Conservation (phyloP, 2,329 filamentous ascomycete species). For the Apiospora marii region DNA sequence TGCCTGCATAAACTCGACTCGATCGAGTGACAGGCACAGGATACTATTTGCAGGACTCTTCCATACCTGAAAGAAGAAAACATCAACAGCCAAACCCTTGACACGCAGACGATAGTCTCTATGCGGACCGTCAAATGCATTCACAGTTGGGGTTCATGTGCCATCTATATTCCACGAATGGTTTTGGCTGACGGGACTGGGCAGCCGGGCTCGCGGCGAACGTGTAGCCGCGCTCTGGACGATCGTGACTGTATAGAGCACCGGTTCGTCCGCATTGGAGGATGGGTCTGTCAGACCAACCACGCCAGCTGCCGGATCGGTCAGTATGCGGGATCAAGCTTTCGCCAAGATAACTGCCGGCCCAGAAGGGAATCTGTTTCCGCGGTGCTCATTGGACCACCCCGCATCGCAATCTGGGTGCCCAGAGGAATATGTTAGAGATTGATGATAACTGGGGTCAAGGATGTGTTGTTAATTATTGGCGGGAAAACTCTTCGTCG, state of each 20-base stretch:
- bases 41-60: not conserved
- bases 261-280: not conserved
- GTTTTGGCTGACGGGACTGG: not conserved
- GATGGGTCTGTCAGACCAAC: not conserved
- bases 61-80: not conserved
- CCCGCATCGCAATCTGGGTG: constrained; percentile 5
- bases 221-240: constrained; percentile 1
- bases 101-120: constrained; percentile 3
- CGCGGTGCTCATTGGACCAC: constrained; percentile 6
- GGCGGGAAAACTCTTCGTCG: not conserved
- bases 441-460: not conserved
- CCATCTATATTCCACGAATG: not conserved
- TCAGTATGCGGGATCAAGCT: constrained; percentile 5
- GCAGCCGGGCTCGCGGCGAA: not conserved
- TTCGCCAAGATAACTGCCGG: not conserved
- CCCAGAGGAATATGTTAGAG: not conserved
- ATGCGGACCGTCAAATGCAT: not conserved
- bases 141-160: not conserved
- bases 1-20: not conserved
- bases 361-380: not conserved
- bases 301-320: constrained; percentile 5
- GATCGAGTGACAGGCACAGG: not conserved
- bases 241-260: not conserved
- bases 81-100: not conserved
- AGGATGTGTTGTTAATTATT: not conserved